Evolutionary conservation across 2,329 filamentous ascomycete species (phyloP), one percentile per base, ranked within the genome.

Genomic region (Nigrospora sphaerica): DNA sequence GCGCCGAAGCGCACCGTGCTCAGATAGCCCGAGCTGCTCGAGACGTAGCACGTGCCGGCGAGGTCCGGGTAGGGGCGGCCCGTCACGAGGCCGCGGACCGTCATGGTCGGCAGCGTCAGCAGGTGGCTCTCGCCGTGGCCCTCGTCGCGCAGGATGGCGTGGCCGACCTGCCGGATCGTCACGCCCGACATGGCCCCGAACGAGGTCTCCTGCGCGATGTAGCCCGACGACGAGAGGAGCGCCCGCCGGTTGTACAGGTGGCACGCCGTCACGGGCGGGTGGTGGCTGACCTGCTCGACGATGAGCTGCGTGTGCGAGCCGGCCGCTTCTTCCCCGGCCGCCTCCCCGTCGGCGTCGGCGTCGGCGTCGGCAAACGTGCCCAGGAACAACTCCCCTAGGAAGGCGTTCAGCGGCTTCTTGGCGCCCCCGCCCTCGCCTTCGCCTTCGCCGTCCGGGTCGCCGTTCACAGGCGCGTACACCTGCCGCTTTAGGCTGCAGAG

Each of bases 331-430:
- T 14, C 13, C 12, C 10, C 5, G 12, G 4, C 12, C 33, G 33
- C 12, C 14, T 3, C 14, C 12, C 11, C 14, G 14, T 6, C 14
- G 4, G 4, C 37, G n/a, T 6, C 19, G 14, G 37, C 19, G 1
- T 18, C 63, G 23, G 57, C 46, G 10, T 49, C 35, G 39, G 44
- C 40, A 46, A 57, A 59, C 12, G 58, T 57, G 16, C 65, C 70
- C 4, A 73, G 52, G 52, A 76, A 77, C 1, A 76, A 49, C 56
- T 77, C 74, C 14, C 74, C 74, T 0, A 77, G 61, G 43, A 77
- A 77, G 7, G 74, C 73, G 48, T 77, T 77, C 7, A 76, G 54
- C 0, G 73, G 72, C 51, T 76, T 77, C 59, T 73, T 75, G 5
- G 72, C 64, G 6, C 70, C 70, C 13, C 70, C 63, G 2, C 71